These are phyloP conservation scores for Tilletia walkeri DNA, from an alignment of 1,284 basidiomycete genomes.

Conservation along the genomic window DNA sequence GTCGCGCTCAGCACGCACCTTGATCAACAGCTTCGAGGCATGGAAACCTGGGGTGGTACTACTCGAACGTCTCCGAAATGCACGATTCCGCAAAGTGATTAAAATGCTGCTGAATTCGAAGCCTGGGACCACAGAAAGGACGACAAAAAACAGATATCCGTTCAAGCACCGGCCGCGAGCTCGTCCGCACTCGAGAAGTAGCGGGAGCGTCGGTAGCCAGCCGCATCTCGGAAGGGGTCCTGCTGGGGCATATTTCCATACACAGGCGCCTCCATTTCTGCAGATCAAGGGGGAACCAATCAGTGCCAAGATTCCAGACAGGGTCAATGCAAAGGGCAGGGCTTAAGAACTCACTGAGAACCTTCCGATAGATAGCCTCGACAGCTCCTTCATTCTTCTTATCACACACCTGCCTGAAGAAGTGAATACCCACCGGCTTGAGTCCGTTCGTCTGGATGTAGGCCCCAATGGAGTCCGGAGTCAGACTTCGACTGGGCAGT, in stretches of 20 bases:
- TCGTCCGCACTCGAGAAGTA: constrained; percentile 14
- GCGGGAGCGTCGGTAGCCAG: constrained; percentile 9
- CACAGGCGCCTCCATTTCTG: neutral
- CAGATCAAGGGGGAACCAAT: neutral
- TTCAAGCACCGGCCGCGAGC: neutral
- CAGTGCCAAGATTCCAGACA: neutral
- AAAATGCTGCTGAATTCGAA: no score
- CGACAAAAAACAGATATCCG: no score
- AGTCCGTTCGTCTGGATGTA: constrained; percentile 61
- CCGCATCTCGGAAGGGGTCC: constrained; percentile 12
- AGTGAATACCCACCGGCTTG: constrained; percentile 74
- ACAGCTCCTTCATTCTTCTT: constrained; percentile 62
- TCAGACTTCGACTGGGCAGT: neutral
- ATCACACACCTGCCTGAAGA: constrained; percentile 77
- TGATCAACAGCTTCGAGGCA: no score
- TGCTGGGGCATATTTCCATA: constrained; percentile 6
- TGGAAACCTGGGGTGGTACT: no score
- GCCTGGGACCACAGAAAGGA: no score
- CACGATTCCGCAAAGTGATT: no score
- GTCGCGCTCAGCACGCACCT: no score
- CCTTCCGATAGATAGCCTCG: constrained; percentile 66
- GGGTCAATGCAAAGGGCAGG: neutral
- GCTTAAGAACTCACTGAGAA: constrained; percentile 56
- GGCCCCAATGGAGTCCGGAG: neutral
- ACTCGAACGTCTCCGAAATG: no score